Evolutionary conservation across 129 eudicot genomes (phyloP), one percentile per base, ranked within the genome.

Genomic region (Chrysanthemum seticuspe): DNA sequence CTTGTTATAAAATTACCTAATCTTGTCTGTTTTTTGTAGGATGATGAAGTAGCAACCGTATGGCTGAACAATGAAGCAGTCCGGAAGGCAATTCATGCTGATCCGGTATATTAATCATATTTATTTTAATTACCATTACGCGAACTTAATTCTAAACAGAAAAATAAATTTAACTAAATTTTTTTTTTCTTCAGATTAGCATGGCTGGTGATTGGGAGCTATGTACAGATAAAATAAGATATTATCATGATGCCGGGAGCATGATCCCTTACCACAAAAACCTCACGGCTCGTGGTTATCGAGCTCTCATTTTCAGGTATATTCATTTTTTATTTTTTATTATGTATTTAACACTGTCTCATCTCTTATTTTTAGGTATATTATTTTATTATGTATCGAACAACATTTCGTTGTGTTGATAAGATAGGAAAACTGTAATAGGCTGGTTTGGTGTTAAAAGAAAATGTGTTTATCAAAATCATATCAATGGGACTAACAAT

Each of bases 1-100:
- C 0, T 5, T 36, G 44, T 36, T 36, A 36, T 36, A 5, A 36
- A 36, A 36, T 15, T 48, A 49, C 13, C 25, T 18, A 63, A 23
- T 63, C 11, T 15, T 70, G 18, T 70, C 19, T 40, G 8, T 10
- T 12, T 45, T 40, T 65, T 72, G 76, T 76, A 92, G 99, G 85
- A 85, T 73, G 99, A 95, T 76, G 88, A 81, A 62, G 96, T 95
- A 73, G 99, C 97, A 53, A 83, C 87, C 44, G 44, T 54, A 12
- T 95, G 99, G 99, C 91, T 90, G 66, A 90, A 95, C 70, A 80
- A 88, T 65, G 90, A 86, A 77, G 85, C 79, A 64, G 99, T 95
- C 44, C 76, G 99, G 74, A 82, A 86, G 84, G 99, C 99, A 53
- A 82, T 95, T 80, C 96, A 88, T 80, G 99, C 99, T 16, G 99